Conservation (phyloP, 2,329 filamentous ascomycete genomes). For the Aspergillus brunneoviolaceus region DNA sequence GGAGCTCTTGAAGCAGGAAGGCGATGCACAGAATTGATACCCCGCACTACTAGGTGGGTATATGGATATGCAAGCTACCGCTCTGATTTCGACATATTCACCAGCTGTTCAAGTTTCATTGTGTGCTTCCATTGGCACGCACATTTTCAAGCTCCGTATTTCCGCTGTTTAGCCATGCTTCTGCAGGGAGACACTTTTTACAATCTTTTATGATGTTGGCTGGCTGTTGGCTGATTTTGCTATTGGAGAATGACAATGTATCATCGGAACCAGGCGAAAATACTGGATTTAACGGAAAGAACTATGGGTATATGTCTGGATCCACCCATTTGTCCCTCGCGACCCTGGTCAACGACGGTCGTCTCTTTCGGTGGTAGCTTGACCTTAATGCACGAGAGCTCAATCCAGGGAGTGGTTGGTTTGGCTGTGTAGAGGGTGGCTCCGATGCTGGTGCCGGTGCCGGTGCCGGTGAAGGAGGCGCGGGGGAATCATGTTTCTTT, state of each 20-base stretch:
- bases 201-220: not conserved
- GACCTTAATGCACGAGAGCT: conserved; percentile 22
- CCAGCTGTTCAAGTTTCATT: not conserved
- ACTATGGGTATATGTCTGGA: conserved; percentile 37
- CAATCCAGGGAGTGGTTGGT: conserved; percentile 19
- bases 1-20: conserved; percentile 55
- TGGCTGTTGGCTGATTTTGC: not conserved
- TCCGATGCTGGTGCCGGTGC: conserved; percentile 14
- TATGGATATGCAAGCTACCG: not conserved
- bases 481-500: conserved; percentile 45
- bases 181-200: not conserved
- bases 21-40: conserved; percentile 21
- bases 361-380: conserved; percentile 23
- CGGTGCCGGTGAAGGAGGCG: conserved; percentile 14
- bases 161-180: not conserved
- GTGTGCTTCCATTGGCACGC: not conserved
- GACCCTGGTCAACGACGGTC: conserved; percentile 24
- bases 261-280: not conserved
- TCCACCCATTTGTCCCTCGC: conserved; percentile 34
- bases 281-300: not conserved
- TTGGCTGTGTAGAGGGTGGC: conserved; percentile 18
- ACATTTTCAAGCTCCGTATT: not conserved
- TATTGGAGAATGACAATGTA: not conserved
- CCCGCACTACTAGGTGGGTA: not conserved
- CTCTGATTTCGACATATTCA: not conserved